These are phyloP conservation scores for Alternaria solani DNA, from an alignment of 2,329 filamentous ascomycete genomes.

Conservation along the genomic window DNA sequence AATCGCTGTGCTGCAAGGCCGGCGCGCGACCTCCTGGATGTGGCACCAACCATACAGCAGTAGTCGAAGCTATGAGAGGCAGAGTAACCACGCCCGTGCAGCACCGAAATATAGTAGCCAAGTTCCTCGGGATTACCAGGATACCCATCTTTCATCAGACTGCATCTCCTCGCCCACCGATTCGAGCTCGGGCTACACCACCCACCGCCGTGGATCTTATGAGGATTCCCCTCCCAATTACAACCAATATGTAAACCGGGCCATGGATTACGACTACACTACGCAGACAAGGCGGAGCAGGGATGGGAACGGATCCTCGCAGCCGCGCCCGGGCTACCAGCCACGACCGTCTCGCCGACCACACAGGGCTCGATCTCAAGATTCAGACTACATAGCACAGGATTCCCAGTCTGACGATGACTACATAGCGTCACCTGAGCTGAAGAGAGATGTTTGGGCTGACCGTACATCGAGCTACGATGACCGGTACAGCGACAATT, in stretches of 20 bases:
- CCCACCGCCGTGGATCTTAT: neutral
- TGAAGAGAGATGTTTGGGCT: neutral
- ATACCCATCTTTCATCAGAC: constrained; percentile 10
- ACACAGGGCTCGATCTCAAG: constrained; percentile 4
- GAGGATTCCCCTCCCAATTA: neutral
- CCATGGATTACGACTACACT: constrained; percentile 12
- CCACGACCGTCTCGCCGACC: neutral
- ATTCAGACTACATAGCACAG: constrained; percentile 8
- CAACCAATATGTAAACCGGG: neutral
- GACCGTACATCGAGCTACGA: constrained; percentile 3
- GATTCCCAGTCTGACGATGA: constrained; percentile 11
- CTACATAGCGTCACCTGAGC: constrained; percentile 9
- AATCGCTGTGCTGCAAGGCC: neutral
- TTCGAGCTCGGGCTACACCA: constrained; percentile 15
- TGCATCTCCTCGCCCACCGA: constrained; percentile 10
- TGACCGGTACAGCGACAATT: neutral
- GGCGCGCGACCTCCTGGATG: constrained; percentile 5
- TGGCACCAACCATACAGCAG: constrained; percentile 3
- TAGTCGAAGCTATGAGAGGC: constrained; percentile 7
- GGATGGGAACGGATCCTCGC: neutral
- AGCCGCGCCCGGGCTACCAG: neutral
- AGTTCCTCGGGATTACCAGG: constrained; percentile 1
- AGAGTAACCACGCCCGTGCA: neutral
- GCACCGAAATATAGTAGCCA: neutral
- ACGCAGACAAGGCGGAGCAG: neutral